Percentiles rank a stretch among this genome's conserved stretches.
These are phyloP conservation scores for Phoma sp. DNA, from an alignment of 2,329 filamentous ascomycete species.

Conservation along the genomic window DNA sequence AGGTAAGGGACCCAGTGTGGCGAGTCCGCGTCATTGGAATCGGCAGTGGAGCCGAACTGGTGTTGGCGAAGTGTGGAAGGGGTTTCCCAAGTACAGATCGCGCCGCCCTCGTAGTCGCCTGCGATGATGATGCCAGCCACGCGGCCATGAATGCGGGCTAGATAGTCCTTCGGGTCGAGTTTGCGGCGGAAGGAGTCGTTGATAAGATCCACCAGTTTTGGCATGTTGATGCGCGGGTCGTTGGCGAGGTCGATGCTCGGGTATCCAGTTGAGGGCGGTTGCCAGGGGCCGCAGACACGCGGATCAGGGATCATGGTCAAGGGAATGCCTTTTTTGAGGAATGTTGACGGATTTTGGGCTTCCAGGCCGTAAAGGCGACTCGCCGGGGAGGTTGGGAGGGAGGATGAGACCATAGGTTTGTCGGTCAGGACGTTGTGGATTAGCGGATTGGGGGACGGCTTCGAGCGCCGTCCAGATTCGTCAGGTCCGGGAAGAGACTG, in stretches of 20 bases:
- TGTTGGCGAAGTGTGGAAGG: constrained; percentile 49
- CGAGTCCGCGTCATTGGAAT: constrained; percentile 49
- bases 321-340: constrained; percentile 91
- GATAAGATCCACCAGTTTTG: constrained; percentile 83
- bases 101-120: constrained; percentile 94
- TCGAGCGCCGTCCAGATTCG: constrained; percentile 52
- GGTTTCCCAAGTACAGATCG: constrained; percentile 92
- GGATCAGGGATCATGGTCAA: constrained; percentile 83
- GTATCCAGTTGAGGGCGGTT: constrained; percentile 65
- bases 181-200: constrained; percentile 91
- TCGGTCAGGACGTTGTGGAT: constrained; percentile 97
- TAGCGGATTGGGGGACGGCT: constrained; percentile 77
- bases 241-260: constrained; percentile 71
- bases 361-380: constrained; percentile 37
- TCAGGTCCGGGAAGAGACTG: constrained; percentile 52
- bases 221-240: constrained; percentile 82
- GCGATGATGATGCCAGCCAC: constrained; percentile 93
- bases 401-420: constrained; percentile 91
- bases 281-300: constrained; percentile 67
- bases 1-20: constrained; percentile 80
- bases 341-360: constrained; percentile 69
- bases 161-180: constrained; percentile 83
- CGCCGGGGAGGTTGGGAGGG: constrained; percentile 68
- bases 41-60: constrained; percentile 51
- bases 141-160: constrained; percentile 78